A percentile compares a stretch with the other conserved stretches of the same genome.
phyloP scores from a whole-genome alignment of 768 basidiomycete genomes.

The Chalciporus piperatus region DNA sequence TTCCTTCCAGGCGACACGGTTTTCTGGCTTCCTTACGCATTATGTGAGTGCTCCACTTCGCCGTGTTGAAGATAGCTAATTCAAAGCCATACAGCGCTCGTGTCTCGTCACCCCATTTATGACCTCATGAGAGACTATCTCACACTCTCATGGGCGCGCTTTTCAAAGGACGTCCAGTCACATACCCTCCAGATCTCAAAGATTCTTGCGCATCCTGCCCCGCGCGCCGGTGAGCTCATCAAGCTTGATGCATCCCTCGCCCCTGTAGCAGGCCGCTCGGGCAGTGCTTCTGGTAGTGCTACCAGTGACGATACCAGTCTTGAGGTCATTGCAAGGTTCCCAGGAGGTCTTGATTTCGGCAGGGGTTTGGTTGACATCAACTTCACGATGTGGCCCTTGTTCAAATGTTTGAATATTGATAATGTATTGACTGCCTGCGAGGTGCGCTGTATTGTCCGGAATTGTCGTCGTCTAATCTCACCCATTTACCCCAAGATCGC shows the following conservation, averaged over 20 bases:
- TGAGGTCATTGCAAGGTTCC: conserved; percentile 87
- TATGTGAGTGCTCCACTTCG: conserved; percentile 54
- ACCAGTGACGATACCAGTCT: conserved; percentile 45
- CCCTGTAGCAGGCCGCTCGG: conserved; percentile 39
- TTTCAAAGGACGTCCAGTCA: conserved; percentile 90
- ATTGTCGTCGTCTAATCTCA: neutral
- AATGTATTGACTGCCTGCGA: conserved; percentile 93
- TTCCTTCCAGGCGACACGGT: conserved; percentile 88
- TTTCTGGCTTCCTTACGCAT: conserved; percentile 92
- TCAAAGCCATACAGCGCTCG: conserved; percentile 53
- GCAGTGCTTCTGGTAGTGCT: conserved; percentile 34
- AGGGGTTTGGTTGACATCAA: conserved; percentile 90
- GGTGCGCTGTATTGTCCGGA: conserved; percentile 36
- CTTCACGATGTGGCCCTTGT: conserved; percentile 96
- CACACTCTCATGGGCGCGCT: conserved; percentile 92
- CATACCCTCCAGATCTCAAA: conserved; percentile 90
- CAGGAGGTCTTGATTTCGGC: conserved; percentile 92
- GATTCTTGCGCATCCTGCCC: conserved; percentile 83
- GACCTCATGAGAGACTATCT: conserved; percentile 94
- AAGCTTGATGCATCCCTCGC: conserved; percentile 80
- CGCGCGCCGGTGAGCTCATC: conserved; percentile 82
- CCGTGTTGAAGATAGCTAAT: conserved; percentile 6
- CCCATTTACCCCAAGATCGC: conserved; percentile 55
- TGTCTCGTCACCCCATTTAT: conserved; percentile 91
- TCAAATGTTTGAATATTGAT: conserved; percentile 89